Evolutionary conservation across 495 filamentous ascomycete genomes (phyloP), one percentile per base, ranked within the genome.

Genomic region (Evernia prunastri): DNA sequence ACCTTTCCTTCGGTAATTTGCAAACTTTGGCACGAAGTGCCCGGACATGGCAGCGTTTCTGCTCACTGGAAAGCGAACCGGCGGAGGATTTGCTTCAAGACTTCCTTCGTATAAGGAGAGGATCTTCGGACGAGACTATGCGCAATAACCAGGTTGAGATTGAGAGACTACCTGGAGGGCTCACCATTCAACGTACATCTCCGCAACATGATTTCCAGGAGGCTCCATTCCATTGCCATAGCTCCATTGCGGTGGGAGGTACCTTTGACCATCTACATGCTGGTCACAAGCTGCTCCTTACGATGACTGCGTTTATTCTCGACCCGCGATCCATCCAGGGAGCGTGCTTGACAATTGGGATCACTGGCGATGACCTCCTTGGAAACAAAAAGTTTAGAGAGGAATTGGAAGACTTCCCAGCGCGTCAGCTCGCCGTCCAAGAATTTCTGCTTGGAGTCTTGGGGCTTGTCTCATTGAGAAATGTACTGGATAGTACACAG

Each of bases 211-310:
- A n/a, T 27, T n/a, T 39, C 68, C 36, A 56, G 27, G 74, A 36
- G 62, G 73, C 54, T 53, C 66, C 39, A 15, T 57, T n/a, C 62
- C 68, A 60, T 25, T 69, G 72, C 54, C 81, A 86, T 71, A 72
- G 74, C 66, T 80, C 82, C 23, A 88, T 96, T 39, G 86, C 84
- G n/a, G 86, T 97, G 39, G 94, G 93, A 49, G 94, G 94, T 25
- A 97, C 94, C 6, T 98, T 97, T 72, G 94, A 98, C 74, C 90
- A 97, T 75, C 84, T 98, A 43, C 94, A 97, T 72, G 83, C 89
- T 35, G 94, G 94, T n/a, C 94, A 98, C 78, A 97, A 96, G 71
- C 80, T 97, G 29, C 83, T 98, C 10, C 79, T 98, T 42, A 93
- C 92, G 11, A 92, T 92, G 68, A 88, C 86, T 12, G 87, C 88